These are phyloP conservation scores for Melanomma pulvis-pyrius DNA, from an alignment of 495 filamentous ascomycete species.

Conservation along the genomic window DNA sequence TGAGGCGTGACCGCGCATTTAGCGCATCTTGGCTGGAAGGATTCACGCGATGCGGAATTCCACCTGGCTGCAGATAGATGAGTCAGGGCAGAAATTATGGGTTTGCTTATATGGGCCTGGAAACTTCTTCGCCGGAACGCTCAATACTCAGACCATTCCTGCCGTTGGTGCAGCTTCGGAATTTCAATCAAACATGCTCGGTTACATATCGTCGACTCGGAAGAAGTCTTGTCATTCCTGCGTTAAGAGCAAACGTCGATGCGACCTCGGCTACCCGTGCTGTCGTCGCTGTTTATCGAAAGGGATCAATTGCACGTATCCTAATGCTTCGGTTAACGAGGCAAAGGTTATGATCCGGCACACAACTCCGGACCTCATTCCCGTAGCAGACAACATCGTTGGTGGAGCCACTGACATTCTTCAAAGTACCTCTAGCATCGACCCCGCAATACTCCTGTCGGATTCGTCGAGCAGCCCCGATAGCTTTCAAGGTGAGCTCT, in stretches of 20 bases:
- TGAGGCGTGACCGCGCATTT: background rate
- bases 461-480: conserved; percentile 16
- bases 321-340: conserved; percentile 19
- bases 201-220: conserved; percentile 35
- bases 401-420: background rate
- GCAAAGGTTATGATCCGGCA: conserved; percentile 27
- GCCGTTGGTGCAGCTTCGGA: background rate
- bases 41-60: conserved; percentile 1
- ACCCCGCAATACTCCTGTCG: conserved; percentile 9
- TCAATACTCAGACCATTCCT: background rate
- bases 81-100: background rate
- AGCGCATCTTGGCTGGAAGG: background rate
- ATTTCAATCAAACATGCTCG: conserved; percentile 14
- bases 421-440: background rate
- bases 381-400: background rate
- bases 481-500: background rate
- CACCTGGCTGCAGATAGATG: background rate
- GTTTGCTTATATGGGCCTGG: background rate
- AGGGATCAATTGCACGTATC: conserved; percentile 23
- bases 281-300: conserved; percentile 30
- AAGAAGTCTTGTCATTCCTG: conserved; percentile 31
- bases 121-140: no score
- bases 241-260: conserved; percentile 54
- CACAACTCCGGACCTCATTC: conserved; percentile 20
- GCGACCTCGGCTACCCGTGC: conserved; percentile 33